These are phyloP conservation scores for Bacterosira constricta DNA, from an alignment of 108 stramenopile species.

Conservation along the genomic window DNA sequence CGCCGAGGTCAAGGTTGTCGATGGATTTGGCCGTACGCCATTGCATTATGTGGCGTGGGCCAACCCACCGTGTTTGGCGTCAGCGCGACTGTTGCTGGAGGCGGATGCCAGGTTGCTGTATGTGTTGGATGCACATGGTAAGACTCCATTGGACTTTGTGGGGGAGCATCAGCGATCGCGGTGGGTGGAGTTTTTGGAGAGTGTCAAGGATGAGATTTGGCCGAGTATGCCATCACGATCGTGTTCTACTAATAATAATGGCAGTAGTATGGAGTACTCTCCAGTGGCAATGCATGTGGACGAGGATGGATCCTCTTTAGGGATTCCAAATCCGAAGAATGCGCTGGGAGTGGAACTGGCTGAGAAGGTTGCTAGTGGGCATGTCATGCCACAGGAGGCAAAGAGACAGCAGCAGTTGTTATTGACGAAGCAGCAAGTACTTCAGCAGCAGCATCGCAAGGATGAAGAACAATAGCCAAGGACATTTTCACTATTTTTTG, in stretches of 20 bases:
- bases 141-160: slow-evolving; percentile 47
- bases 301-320: not conserved
- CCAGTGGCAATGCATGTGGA: not conserved
- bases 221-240: no score
- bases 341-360: slow-evolving; percentile 42
- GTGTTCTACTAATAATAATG: not conserved
- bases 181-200: slow-evolving; percentile 34
- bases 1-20: slow-evolving; percentile 43
- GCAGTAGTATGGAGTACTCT: not conserved
- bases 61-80: slow-evolving; percentile 22
- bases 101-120: slow-evolving; percentile 27
- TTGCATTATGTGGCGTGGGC: slow-evolving; percentile 51
- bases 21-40: slow-evolving; percentile 49
- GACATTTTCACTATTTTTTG: no score
- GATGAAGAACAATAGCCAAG: no score
- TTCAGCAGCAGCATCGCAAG: slow-evolving; percentile 2
- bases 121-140: slow-evolving; percentile 44
- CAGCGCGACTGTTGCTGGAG: slow-evolving; percentile 20
- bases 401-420: not conserved
- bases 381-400: slow-evolving; percentile 39
- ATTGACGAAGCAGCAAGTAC: not conserved
- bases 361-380: slow-evolving; percentile 41
- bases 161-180: not conserved
- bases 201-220: slow-evolving; percentile 22
- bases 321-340: slow-evolving; percentile 31